These are phyloP conservation scores for Metarhizium robertsii DNA, from an alignment of 2,329 filamentous ascomycete species.

Conservation along the genomic window DNA sequence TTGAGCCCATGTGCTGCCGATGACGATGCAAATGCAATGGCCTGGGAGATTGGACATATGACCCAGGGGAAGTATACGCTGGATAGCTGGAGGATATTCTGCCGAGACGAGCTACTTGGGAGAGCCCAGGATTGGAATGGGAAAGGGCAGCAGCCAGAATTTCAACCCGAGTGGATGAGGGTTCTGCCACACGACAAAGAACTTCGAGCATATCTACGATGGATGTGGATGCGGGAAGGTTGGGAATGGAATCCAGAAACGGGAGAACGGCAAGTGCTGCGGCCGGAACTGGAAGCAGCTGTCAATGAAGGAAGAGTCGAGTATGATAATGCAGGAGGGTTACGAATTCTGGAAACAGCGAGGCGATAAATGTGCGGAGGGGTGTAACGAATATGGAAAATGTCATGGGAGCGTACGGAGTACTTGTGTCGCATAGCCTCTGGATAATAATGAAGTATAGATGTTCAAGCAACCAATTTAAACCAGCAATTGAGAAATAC, in stretches of 20 bases:
- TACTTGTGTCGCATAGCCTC: no score
- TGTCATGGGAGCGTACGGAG: no score
- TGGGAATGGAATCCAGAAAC: conserved; percentile 71
- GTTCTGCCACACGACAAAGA: conserved; percentile 81
- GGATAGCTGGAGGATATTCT: conserved; percentile 92
- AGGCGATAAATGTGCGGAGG: not conserved
- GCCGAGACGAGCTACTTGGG: conserved; percentile 65
- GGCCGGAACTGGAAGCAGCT: conserved; percentile 42
- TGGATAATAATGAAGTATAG: no score
- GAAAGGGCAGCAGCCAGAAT: conserved; percentile 37
- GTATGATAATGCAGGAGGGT: conserved; percentile 39
- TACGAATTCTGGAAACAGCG: conserved; percentile 30
- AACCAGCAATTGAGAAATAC: no score
- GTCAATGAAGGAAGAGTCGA: conserved; percentile 49
- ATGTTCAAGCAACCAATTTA: no score
- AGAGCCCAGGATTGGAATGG: conserved; percentile 59
- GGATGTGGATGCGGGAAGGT: conserved; percentile 87
- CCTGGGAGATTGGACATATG: conserved; percentile 80
- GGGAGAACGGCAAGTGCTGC: conserved; percentile 49
- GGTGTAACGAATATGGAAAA: not conserved
- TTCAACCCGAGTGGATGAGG: conserved; percentile 85
- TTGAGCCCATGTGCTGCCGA: not conserved
- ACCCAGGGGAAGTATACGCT: conserved; percentile 75
- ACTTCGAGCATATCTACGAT: conserved; percentile 73
- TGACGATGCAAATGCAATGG: conserved; percentile 21